phyloP scores from a whole-genome alignment of 139 green algal genomes.

The Volvox reticuliferus region DNA sequence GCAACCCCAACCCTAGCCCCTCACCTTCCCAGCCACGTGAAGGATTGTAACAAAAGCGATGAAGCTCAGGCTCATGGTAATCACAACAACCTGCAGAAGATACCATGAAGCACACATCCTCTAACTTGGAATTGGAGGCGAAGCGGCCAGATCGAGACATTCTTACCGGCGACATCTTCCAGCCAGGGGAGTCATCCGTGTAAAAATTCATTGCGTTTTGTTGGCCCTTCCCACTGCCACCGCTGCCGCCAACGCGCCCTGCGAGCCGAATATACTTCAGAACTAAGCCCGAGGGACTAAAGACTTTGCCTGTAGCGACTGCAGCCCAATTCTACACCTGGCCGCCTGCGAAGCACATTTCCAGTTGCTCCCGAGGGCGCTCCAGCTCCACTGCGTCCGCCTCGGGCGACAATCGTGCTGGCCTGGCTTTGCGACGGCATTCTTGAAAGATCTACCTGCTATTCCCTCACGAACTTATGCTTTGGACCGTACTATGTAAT shows the following conservation, averaged over 20 bases:
- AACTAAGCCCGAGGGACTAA: background rate
- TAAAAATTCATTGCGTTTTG: constrained; percentile 78
- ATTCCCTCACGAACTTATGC: no score
- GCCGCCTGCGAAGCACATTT: constrained; percentile 41
- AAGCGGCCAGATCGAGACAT: background rate
- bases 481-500: no score
- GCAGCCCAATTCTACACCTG: background rate
- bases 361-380: constrained; percentile 46
- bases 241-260: background rate
- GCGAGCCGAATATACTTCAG: background rate
- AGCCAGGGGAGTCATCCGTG: constrained; percentile 81
- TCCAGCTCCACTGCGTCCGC: constrained; percentile 34
- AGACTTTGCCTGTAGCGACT: background rate
- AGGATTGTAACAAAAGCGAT: constrained; percentile 84
- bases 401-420: constrained; percentile 51
- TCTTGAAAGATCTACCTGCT: background rate
- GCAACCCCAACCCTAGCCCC: constrained; percentile 11
- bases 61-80: constrained; percentile 82
- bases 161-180: constrained; percentile 83
- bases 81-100: constrained; percentile 74
- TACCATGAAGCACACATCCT: no score
- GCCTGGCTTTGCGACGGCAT: constrained; percentile 47
- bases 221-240: constrained; percentile 28
- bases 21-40: constrained; percentile 84
- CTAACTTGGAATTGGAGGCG: background rate